phyloP scores from a whole-genome alignment of 2,329 filamentous ascomycete genomes.

The Stagonosporopsis tanaceti region DNA sequence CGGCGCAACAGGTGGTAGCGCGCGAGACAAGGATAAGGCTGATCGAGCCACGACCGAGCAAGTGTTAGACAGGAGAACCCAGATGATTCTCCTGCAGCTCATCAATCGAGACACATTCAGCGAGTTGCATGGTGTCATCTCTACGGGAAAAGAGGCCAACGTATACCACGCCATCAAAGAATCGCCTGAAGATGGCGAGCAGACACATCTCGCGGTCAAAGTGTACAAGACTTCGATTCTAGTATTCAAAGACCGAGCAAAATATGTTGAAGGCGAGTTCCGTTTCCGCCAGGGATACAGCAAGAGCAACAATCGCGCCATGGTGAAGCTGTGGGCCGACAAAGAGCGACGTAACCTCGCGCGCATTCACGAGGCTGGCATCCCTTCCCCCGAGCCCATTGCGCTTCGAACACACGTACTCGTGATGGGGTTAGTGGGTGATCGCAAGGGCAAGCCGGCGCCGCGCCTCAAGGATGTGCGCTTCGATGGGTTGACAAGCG shows the following conservation, averaged over 20 bases:
- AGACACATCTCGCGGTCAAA: conserved; percentile 87
- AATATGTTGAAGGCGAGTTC: conserved; percentile 94
- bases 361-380: conserved; percentile 81
- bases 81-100: conserved; percentile 95
- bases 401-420: conserved; percentile 92
- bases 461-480: conserved; percentile 88
- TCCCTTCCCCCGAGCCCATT: conserved; percentile 89
- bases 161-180: conserved; percentile 88
- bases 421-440: conserved; percentile 92
- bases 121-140: conserved; percentile 93
- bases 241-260: conserved; percentile 96
- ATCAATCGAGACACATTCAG: conserved; percentile 90
- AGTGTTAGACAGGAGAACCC: conserved; percentile 90
- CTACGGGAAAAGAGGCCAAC: conserved; percentile 97
- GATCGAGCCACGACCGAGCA: conserved; percentile 95
- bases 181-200: conserved; percentile 56
- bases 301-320: conserved; percentile 92
- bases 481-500: conserved; percentile 69
- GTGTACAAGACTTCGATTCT: conserved; percentile 99
- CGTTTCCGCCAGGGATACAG: conserved; percentile 90
- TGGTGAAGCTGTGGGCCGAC: conserved; percentile 99
- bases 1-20: conserved; percentile 56
- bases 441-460: conserved; percentile 84
- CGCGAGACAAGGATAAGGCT: conserved; percentile 78
- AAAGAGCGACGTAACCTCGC: conserved; percentile 97